phyloP scores from a whole-genome alignment of 345 rosid genomes.

The Clausena lansium region DNA sequence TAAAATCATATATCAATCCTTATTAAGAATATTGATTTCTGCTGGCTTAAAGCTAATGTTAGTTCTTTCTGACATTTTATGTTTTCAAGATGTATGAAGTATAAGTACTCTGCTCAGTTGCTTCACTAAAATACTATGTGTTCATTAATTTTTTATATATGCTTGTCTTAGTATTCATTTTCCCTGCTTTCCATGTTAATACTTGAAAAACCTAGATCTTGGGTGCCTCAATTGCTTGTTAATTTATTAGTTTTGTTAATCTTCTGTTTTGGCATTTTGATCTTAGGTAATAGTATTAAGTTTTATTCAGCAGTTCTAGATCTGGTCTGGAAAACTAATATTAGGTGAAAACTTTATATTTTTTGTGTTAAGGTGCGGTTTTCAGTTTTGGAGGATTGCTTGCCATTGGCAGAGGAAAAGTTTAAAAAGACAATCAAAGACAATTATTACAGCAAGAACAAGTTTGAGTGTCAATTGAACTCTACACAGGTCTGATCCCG shows the following conservation, averaged over 20 bases:
- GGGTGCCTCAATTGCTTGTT: neutral
- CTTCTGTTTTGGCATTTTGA: neutral
- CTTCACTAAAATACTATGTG: neutral
- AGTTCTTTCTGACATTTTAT: neutral
- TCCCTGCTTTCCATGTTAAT: neutral
- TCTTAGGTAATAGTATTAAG: neutral
- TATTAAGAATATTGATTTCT: neutral
- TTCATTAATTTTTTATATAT: neutral
- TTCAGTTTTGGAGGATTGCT: slow-evolving; percentile 21
- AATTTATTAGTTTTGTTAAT: neutral
- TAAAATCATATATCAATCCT: slow-evolving; percentile 1
- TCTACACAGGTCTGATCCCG: slow-evolving; percentile 19
- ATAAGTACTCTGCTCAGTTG: neutral
- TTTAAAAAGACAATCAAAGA: slow-evolving; percentile 29
- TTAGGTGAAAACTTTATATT: neutral
- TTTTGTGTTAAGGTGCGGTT: slow-evolving; percentile 28
- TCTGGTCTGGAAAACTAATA: neutral
- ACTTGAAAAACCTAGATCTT: neutral
- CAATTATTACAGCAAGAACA: slow-evolving; percentile 27
- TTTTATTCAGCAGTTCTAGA: neutral
- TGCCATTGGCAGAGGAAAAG: slow-evolving; percentile 24
- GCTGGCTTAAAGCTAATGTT: neutral
- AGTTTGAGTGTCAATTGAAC: slow-evolving; percentile 27
- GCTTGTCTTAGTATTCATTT: neutral
- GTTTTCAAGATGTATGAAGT: neutral